A percentile compares a stretch with the other conserved stretches of the same genome.
Evolutionary conservation across 352 stramenopile genomes (phyloP).

Genomic region (Saprolegnia diclina): DNA sequence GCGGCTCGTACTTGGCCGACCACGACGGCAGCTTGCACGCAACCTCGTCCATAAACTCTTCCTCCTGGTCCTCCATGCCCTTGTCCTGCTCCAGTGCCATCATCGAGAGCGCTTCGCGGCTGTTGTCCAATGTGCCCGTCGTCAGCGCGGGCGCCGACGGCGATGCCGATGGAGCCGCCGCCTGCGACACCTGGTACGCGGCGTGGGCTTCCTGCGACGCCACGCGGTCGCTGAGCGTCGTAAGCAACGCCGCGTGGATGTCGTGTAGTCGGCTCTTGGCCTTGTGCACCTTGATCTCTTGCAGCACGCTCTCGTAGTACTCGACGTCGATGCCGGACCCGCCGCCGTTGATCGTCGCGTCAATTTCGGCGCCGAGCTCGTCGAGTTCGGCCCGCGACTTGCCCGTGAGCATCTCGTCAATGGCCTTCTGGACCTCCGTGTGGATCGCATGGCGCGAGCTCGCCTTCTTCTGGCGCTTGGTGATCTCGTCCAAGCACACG

Average conservation of each 20-base stretch:
- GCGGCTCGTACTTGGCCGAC: constrained; percentile 96
- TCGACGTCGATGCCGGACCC: constrained; percentile 82
- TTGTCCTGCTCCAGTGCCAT: constrained; percentile 53
- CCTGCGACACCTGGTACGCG: neutral
- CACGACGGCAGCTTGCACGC: constrained; percentile 74
- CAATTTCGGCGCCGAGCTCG: constrained; percentile 54
- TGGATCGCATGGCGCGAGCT: constrained; percentile 77
- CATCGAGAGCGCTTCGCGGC: constrained; percentile 59
- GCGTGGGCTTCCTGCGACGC: constrained; percentile 64
- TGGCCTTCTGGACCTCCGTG: constrained; percentile 76
- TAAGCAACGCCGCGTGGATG: constrained; percentile 93
- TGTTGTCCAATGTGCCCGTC: constrained; percentile 39
- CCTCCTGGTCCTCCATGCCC: constrained; percentile 57
- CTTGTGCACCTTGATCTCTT: constrained; percentile 90
- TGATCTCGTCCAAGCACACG: constrained; percentile 71
- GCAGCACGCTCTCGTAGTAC: constrained; percentile 92
- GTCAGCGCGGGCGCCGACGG: neutral
- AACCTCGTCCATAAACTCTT: constrained; percentile 89
- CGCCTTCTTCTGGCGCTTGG: constrained; percentile 36
- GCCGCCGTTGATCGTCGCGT: constrained; percentile 55
- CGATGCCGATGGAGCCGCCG: neutral
- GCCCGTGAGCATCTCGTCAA: constrained; percentile 85
- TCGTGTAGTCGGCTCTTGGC: constrained; percentile 82
- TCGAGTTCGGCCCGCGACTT: constrained; percentile 54
- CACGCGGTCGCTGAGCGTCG: constrained; percentile 87